A percentile compares a stretch with the other conserved stretches of the same genome.
These are phyloP conservation scores for Zostera marina DNA, from an alignment of 116 monocot species.

Conservation along the genomic window DNA sequence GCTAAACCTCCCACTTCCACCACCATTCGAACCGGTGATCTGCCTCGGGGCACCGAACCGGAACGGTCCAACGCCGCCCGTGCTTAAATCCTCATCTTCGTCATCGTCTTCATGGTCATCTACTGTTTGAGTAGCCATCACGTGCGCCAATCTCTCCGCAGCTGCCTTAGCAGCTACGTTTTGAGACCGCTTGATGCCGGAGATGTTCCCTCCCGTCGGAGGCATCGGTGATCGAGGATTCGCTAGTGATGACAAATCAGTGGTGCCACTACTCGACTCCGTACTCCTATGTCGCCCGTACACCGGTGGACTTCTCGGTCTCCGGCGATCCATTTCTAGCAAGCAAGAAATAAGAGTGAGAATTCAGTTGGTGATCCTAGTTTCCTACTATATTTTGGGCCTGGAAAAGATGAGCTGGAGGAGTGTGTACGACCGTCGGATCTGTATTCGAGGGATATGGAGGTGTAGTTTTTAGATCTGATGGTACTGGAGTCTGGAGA, in stretches of 20 bases:
- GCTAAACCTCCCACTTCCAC: slow-evolving; percentile 1
- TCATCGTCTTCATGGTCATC: slow-evolving; percentile 46
- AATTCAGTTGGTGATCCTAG: no score
- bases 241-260: slow-evolving; percentile 28
- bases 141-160: slow-evolving; percentile 72
- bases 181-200: slow-evolving; percentile 45
- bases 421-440: no score
- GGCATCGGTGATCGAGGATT: slow-evolving; percentile 26
- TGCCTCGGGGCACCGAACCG: slow-evolving; percentile 8
- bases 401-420: no score
- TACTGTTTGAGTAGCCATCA: slow-evolving; percentile 68
- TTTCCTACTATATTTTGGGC: no score
- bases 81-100: slow-evolving; percentile 3
- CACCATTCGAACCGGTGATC: slow-evolving; percentile 4
- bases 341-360: background rate
- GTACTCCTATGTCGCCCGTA: slow-evolving; percentile 38
- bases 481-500: no score
- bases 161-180: slow-evolving; percentile 77
- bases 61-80: slow-evolving; percentile 8
- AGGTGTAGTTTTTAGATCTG: no score
- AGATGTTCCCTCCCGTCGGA: slow-evolving; percentile 17
- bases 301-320: slow-evolving; percentile 26
- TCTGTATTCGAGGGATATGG: no score
- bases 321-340: slow-evolving; percentile 11
- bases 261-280: slow-evolving; percentile 23